Evolutionary conservation across 2,329 filamentous ascomycete species (phyloP).

Genomic region (Blastomyces parvus): DNA sequence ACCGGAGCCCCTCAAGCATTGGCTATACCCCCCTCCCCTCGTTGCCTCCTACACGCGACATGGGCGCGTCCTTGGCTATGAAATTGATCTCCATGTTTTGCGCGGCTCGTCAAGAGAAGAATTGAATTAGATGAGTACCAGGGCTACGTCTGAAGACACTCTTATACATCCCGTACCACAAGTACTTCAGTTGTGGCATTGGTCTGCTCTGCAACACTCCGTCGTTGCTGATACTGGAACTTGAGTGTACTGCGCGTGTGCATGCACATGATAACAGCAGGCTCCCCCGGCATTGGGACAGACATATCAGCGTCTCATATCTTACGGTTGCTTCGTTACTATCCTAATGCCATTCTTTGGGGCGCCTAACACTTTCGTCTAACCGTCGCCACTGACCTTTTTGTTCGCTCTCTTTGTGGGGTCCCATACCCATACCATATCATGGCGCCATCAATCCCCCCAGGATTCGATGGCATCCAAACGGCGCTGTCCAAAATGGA

Average conservation of each 20-base stretch:
- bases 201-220: not conserved
- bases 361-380: not conserved
- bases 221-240: not conserved
- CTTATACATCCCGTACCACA: not conserved
- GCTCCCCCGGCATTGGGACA: not conserved
- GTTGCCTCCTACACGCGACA: not conserved
- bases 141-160: not conserved
- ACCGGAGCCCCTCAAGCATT: not conserved
- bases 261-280: not conserved
- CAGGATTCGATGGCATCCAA: conserved; percentile 9
- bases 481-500: conserved; percentile 10
- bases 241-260: no score
- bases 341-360: not conserved
- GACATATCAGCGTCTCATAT: not conserved
- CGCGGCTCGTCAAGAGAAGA: not conserved
- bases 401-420: not conserved
- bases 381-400: not conserved
- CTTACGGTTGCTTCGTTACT: not conserved
- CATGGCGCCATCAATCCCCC: conserved; percentile 14
- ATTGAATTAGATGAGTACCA: not conserved
- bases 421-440: conserved; percentile 5
- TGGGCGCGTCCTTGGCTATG: not conserved
- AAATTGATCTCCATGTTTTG: not conserved
- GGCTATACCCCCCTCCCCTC: no score
- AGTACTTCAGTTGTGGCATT: not conserved